Base-by-base conservation (phyloP, 2,329 filamentous ascomycete genomes). In the Parastagonospora avenae region DNA sequence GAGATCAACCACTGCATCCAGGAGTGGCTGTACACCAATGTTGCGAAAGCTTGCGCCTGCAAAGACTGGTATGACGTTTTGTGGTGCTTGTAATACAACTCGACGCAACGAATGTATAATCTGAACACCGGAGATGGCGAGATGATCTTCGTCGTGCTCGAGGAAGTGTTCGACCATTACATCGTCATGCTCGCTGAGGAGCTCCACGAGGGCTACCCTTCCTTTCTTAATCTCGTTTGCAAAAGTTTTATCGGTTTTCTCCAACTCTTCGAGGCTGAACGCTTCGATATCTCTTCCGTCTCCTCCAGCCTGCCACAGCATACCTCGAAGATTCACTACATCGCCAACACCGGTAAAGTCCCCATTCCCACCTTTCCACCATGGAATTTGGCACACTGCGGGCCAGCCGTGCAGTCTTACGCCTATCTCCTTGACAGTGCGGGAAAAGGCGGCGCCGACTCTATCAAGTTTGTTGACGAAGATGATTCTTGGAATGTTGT, bases 11-110 rank as follows among this genome's bases (percentile, higher is more conserved):
- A 97, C 86, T 32, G 91, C 91, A 71, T 97, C 92, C 46, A 97
- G 82, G 16, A 99, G 79, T 27, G 92, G 91, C 71, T 97, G 91
- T 4, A 97, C 92, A 7, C 94, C 94, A 55, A 97, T 91, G 59
- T 97, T 96, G 36, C 89, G 86, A 74, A 97, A 92, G 72, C 92
- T 97, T 4, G 93, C 92, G 2, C 93, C 93, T 0, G 91, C 91
- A 73, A 96, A 95, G 0, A 97, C 83, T 1, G 93, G 93, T 37
- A 94, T 89, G 14, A 95, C 79, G n/a, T 77, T 79, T 43, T 90
- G 91, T 8, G 88, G 82, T 1, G 86, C 84, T 40, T 80, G 79
- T 5, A 87, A 79, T 5, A 96, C 84, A 33, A 86, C 87, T 39
- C 86, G 82, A 30, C 92, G 85, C 29, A 99, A 82, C 54, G 89